Evolutionary conservation across 2,329 filamentous ascomycete genomes (phyloP).

Genomic region (Paecilomyces sp.): DNA sequence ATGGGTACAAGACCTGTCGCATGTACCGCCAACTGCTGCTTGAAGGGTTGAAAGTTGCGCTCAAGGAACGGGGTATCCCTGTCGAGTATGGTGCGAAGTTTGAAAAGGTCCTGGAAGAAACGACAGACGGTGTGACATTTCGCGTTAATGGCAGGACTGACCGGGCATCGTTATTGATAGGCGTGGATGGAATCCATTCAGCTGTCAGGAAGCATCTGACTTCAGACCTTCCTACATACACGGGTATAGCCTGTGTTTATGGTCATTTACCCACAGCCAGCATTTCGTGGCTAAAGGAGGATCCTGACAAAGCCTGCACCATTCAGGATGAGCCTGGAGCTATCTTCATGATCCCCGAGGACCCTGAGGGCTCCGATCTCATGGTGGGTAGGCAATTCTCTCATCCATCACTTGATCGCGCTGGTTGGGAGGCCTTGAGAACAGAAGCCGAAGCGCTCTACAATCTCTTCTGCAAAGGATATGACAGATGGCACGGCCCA

Average conservation of each 20-base stretch:
- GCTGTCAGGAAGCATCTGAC: slow-evolving; percentile 46
- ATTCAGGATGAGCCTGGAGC: slow-evolving; percentile 28
- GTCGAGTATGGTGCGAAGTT: background rate
- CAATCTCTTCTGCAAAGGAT: slow-evolving; percentile 5
- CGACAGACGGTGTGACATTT: background rate
- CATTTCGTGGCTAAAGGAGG: slow-evolving; percentile 1
- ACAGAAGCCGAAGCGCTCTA: slow-evolving; percentile 19
- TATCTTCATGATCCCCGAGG: slow-evolving; percentile 32
- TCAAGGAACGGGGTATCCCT: background rate
- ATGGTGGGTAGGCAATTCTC: slow-evolving; percentile 30
- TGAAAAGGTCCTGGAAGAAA: background rate
- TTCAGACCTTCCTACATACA: slow-evolving; percentile 45
- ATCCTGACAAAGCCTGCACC: slow-evolving; percentile 22
- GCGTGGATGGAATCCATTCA: slow-evolving; percentile 56
- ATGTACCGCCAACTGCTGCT: background rate
- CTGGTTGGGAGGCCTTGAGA: slow-evolving; percentile 25
- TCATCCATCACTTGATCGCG: slow-evolving; percentile 21
- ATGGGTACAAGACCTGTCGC: background rate
- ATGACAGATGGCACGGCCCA: background rate
- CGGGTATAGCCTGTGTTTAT: slow-evolving; percentile 29
- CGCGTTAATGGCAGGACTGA: slow-evolving; percentile 30
- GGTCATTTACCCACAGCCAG: slow-evolving; percentile 5
- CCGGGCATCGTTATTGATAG: slow-evolving; percentile 43
- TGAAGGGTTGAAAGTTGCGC: background rate
- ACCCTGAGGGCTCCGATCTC: slow-evolving; percentile 23